Evolutionary conservation across 2,329 filamentous ascomycete species (phyloP).

Genomic region (Neoarthrinium moseri): DNA sequence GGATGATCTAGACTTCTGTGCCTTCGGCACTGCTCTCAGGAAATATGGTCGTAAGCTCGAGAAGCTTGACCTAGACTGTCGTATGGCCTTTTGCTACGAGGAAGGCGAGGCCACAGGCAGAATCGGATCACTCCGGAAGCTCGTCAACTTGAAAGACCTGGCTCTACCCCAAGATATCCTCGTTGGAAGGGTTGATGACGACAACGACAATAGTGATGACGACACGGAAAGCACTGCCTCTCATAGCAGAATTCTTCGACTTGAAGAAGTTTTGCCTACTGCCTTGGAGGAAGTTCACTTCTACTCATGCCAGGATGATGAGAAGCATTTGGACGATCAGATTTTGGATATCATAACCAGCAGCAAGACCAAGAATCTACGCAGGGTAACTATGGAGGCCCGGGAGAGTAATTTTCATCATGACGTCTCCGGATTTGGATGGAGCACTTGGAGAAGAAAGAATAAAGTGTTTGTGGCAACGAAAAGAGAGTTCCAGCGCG

Average conservation of each 20-base stretch:
- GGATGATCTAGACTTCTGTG: not conserved
- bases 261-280: not conserved
- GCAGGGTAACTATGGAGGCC: not conserved
- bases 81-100: not conserved
- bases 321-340: not conserved
- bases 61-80: not conserved
- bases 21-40: not conserved
- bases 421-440: not conserved
- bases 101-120: not conserved
- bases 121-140: not conserved
- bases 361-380: not conserved
- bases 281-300: not conserved
- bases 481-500: not conserved
- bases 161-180: not conserved
- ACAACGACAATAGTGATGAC: not conserved
- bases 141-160: not conserved
- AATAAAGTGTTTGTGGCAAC: not conserved
- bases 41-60: not conserved
- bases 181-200: not conserved
- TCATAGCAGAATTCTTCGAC: not conserved
- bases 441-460: not conserved
- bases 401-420: not conserved
- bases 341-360: not conserved
- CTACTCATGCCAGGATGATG: too few species aligned
- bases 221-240: not conserved